A percentile compares a stretch with the other conserved stretches of the same genome.
Evolutionary conservation across 805 yeast genomes (phyloP).

Genomic region (Cyberlindnera nakhonratchasimensis): DNA sequence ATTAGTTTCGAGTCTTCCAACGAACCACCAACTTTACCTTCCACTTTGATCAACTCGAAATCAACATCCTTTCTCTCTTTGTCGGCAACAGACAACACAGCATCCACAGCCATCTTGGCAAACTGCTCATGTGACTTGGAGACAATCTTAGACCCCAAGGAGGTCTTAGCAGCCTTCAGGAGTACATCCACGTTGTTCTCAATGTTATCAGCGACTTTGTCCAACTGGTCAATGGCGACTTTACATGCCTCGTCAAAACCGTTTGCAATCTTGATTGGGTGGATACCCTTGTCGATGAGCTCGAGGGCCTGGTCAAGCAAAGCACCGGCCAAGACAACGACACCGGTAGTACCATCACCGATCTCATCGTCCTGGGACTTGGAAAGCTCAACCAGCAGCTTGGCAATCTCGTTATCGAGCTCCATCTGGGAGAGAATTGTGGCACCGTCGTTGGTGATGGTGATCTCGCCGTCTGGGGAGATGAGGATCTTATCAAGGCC

Average conservation of each 20-base stretch:
- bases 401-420: conserved; percentile 92
- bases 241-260: conserved; percentile 97
- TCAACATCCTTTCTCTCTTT: conserved; percentile 91
- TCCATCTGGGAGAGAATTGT: conserved; percentile 96
- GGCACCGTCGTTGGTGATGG: conserved; percentile 98
- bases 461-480: conserved; percentile 95
- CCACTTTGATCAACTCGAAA: conserved; percentile 92
- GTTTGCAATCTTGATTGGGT: conserved; percentile 94
- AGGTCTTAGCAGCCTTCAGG: conserved; percentile 89
- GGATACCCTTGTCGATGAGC: conserved; percentile 93
- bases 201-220: conserved; percentile 67
- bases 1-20: conserved; percentile 81
- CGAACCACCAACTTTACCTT: conserved; percentile 94
- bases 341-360: conserved; percentile 99
- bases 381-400: conserved; percentile 87
- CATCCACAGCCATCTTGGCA: conserved; percentile 96
- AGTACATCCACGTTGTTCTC: conserved; percentile 45
- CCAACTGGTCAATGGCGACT: conserved; percentile 77
- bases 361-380: conserved; percentile 96
- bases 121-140: conserved; percentile 91
- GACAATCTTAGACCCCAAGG: conserved; percentile 92
- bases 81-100: conserved; percentile 90
- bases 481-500: conserved; percentile 96
- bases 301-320: conserved; percentile 91
- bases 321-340: conserved; percentile 94